These are phyloP conservation scores for Porodaedalea pini DNA, from an alignment of 1,284 basidiomycete species.

Conservation along the genomic window DNA sequence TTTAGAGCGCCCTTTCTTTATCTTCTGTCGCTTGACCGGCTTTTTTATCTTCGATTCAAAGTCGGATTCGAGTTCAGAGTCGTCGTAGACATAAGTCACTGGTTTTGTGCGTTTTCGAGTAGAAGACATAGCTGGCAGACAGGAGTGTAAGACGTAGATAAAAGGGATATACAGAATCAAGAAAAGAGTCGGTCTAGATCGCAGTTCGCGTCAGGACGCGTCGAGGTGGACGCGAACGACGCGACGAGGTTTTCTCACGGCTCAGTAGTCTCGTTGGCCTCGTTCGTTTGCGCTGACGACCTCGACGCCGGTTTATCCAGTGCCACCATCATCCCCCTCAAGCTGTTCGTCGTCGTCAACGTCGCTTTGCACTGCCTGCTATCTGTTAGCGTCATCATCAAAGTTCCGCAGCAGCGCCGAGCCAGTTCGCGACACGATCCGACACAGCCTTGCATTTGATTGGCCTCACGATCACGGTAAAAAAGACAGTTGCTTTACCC, in stretches of 20 bases:
- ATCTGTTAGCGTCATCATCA: neutral
- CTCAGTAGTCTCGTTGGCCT: neutral
- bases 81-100: slow-evolving; percentile 15
- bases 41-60: slow-evolving; percentile 4
- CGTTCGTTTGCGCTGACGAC: neutral
- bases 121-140: neutral
- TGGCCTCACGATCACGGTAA: too few species aligned
- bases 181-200: neutral
- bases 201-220: slow-evolving; percentile 10
- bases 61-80: slow-evolving; percentile 10
- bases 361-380: neutral
- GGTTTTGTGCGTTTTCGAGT: slow-evolving; percentile 13
- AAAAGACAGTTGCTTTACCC: neutral
- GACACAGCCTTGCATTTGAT: slow-evolving; percentile 8
- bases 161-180: neutral
- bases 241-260: slow-evolving; percentile 9
- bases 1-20: neutral
- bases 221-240: neutral
- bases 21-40: slow-evolving; percentile 13
- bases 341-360: neutral
- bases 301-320: neutral
- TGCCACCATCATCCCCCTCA: neutral
- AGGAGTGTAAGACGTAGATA: neutral
- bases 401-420: slow-evolving; percentile 3
- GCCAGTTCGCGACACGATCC: neutral